phyloP scores from a whole-genome alignment of 345 rosid species.

The Sisymbrium altissimum region DNA sequence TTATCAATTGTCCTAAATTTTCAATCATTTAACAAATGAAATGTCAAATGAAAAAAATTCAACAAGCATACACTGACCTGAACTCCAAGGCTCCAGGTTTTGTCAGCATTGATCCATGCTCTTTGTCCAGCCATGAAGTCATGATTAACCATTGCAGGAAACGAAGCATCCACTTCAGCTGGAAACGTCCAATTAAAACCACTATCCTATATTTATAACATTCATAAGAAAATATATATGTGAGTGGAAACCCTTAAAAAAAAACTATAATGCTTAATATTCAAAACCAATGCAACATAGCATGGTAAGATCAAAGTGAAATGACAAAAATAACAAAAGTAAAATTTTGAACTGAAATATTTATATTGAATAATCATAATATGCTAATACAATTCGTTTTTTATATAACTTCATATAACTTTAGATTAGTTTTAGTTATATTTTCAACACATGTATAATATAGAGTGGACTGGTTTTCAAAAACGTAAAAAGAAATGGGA shows the following conservation, averaged over 20 bases:
- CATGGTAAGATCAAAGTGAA: background rate
- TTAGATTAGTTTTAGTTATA: background rate
- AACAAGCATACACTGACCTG: slow-evolving; percentile 46
- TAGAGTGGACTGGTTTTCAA: background rate
- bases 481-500: background rate
- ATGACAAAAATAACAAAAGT: background rate
- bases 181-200: slow-evolving; percentile 47
- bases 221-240: background rate
- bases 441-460: background rate
- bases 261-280: background rate
- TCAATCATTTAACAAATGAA: background rate
- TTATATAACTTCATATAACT: too few species aligned
- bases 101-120: slow-evolving; percentile 40
- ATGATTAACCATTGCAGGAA: slow-evolving; percentile 51
- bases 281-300: background rate
- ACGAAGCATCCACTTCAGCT: slow-evolving; percentile 41
- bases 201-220: slow-evolving; percentile 40
- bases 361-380: background rate
- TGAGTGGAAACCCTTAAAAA: background rate
- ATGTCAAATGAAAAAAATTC: background rate
- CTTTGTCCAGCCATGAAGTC: slow-evolving; percentile 45
- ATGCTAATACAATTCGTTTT: background rate
- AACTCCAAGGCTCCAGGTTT: slow-evolving; percentile 83
- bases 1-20: background rate
- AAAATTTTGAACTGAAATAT: background rate